Percentiles rank a stretch among this genome's conserved stretches.
Evolutionary conservation across 176 grass and related monocot genomes (phyloP).

Genomic region (Ampelocalamus luodianensis): DNA sequence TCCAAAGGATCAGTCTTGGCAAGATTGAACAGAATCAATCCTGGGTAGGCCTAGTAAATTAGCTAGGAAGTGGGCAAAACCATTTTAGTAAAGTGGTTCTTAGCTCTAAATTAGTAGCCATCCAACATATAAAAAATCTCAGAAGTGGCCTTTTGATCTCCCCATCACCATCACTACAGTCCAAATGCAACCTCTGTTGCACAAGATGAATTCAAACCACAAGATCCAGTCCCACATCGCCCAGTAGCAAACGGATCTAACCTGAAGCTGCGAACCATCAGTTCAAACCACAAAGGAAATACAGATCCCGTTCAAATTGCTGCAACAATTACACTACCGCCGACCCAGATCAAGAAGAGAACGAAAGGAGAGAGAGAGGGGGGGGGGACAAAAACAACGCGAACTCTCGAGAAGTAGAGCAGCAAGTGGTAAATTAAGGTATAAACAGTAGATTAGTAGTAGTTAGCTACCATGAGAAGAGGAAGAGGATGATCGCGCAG

Average conservation of each 20-base stretch:
- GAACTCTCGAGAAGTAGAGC: not conserved
- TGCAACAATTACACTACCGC: not conserved
- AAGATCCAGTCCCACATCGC: not conserved
- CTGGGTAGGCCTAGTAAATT: not conserved
- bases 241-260: slow-evolving; percentile 31
- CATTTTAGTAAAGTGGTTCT: not conserved
- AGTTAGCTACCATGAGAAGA: slow-evolving; percentile 66
- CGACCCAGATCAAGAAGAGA: not conserved
- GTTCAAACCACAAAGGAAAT: not conserved
- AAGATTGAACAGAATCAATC: not conserved
- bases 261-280: not conserved
- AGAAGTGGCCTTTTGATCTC: not conserved
- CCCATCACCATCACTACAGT: not conserved
- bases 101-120: not conserved
- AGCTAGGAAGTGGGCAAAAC: not conserved
- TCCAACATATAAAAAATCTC: not conserved
- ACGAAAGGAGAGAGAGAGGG: not conserved
- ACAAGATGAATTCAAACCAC: not conserved
- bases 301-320: slow-evolving; percentile 31
- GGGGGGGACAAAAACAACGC: not conserved
- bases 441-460: not conserved
- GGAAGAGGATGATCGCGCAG: slow-evolving; percentile 78
- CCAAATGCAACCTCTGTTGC: not conserved
- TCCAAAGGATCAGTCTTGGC: not conserved
- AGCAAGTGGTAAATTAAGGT: not conserved